phyloP scores from a whole-genome alignment of 495 filamentous ascomycete genomes.

The Penicillium taxi region DNA sequence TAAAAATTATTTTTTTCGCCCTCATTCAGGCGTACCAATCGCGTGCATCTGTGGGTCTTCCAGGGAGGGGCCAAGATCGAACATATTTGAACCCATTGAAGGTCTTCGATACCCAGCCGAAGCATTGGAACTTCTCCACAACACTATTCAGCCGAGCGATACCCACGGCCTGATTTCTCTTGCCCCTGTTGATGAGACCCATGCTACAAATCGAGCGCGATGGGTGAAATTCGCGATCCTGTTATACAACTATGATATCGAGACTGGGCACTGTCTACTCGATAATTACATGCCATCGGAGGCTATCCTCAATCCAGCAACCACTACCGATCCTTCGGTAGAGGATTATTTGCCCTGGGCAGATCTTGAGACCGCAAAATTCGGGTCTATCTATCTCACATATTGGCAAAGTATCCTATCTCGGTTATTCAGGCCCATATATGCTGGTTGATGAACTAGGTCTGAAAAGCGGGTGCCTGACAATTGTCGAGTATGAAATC shows the following conservation, averaged over 20 bases:
- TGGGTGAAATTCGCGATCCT: constrained; percentile 4
- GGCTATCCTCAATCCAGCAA: constrained; percentile 3
- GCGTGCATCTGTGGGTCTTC: constrained; percentile 3
- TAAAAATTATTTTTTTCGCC: not conserved
- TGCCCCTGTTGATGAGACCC: constrained; percentile 1
- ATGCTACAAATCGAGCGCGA: constrained; percentile 3
- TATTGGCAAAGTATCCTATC: not conserved
- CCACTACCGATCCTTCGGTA: constrained; percentile 1
- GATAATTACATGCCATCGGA: constrained; percentile 1
- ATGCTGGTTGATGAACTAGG: constrained; percentile 5
- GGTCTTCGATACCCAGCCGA: constrained; percentile 3
- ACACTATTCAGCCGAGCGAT: not conserved
- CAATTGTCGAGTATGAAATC: constrained; percentile 2
- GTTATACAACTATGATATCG: constrained; percentile 4
- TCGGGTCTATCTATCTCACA: constrained; percentile 2
- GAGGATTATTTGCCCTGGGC: constrained; percentile 2
- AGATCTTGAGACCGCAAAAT: constrained; percentile 3
- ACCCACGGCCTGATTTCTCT: not conserved
- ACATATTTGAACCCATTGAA: not conserved
- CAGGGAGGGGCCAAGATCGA: constrained; percentile 3
- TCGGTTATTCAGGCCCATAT: not conserved
- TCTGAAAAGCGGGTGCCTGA: constrained; percentile 1
- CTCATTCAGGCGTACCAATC: constrained; percentile 3
- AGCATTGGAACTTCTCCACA: constrained; percentile 2
- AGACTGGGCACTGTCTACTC: constrained; percentile 1